Percentiles rank a stretch among this genome's conserved stretches.
These are phyloP conservation scores for Morella rubra DNA, from an alignment of 306 rosid genomes.

Conservation along the genomic window DNA sequence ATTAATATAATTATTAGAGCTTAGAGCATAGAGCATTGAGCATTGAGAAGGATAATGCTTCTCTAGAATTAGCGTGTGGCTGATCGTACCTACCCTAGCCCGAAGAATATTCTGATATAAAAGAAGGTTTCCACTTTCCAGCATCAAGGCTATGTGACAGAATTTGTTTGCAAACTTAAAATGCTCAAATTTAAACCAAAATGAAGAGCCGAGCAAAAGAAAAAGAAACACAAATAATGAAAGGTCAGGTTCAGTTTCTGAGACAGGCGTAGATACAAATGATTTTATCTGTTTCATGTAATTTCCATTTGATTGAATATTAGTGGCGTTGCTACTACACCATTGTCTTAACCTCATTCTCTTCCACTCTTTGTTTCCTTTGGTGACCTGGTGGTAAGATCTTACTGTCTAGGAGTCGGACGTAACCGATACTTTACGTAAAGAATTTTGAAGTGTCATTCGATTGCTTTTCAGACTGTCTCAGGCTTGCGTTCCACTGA, in stretches of 20 bases:
- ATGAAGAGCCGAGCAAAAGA: neutral
- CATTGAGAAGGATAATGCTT: too few relatives aligned
- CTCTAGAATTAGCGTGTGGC: too few relatives aligned
- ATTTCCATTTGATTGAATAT: neutral
- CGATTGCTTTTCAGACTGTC: conserved; percentile 49
- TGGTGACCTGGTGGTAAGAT: conserved; percentile 14
- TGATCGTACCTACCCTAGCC: too few relatives aligned
- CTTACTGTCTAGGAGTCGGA: conserved; percentile 38
- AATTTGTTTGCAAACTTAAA: neutral
- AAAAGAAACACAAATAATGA: too few relatives aligned
- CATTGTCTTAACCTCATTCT: conserved; percentile 39
- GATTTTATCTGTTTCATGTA: neutral
- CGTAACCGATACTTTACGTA: conserved; percentile 64
- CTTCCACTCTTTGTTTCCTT: conserved; percentile 34
- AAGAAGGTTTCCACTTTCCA: too few relatives aligned
- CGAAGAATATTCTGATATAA: too few relatives aligned
- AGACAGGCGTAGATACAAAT: neutral
- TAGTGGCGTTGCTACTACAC: conserved; percentile 42
- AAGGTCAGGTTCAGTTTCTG: neutral
- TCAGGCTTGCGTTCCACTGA: conserved; percentile 48
- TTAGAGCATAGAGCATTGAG: too few relatives aligned
- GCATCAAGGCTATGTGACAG: neutral
- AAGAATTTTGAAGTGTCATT: conserved; percentile 67
- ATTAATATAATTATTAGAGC: too few relatives aligned
- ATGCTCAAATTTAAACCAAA: neutral